A percentile compares a stretch with the other conserved stretches of the same genome.
These are phyloP conservation scores for Trichoderma harzianum DNA, from an alignment of 2,329 filamentous ascomycete species.

Conservation along the genomic window DNA sequence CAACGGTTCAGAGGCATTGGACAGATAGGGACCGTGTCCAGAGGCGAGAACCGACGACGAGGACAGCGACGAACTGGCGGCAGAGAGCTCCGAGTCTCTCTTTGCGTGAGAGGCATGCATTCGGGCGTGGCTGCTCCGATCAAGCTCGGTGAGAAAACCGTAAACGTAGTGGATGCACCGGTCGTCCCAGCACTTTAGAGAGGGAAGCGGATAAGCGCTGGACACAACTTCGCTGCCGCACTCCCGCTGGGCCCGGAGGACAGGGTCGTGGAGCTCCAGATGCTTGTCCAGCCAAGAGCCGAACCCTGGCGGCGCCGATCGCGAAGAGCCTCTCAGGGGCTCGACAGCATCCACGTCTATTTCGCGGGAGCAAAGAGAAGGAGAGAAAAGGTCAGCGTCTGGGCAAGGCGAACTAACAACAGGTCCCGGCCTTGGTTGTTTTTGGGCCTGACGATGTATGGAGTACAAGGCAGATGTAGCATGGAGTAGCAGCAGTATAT, in stretches of 20 bases:
- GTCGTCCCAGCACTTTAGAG: constrained; percentile 55
- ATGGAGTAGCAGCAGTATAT: background rate
- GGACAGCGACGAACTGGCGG: constrained; percentile 24
- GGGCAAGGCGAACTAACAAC: constrained; percentile 4
- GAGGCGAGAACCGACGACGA: background rate
- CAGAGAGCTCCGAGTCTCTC: constrained; percentile 45
- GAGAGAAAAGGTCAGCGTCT: constrained; percentile 6
- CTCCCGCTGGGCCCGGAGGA: constrained; percentile 33
- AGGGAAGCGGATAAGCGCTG: constrained; percentile 20
- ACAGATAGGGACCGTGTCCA: background rate
- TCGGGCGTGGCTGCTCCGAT: constrained; percentile 50
- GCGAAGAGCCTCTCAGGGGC: constrained; percentile 29
- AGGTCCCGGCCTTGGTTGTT: background rate
- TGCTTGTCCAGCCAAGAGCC: constrained; percentile 52
- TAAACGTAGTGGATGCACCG: constrained; percentile 57
- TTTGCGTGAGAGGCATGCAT: constrained; percentile 42
- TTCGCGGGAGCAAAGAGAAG: background rate
- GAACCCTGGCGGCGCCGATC: constrained; percentile 45
- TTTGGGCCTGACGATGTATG: constrained; percentile 15
- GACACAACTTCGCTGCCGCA: constrained; percentile 4
- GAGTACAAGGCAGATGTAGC: constrained; percentile 14
- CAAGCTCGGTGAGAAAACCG: constrained; percentile 49
- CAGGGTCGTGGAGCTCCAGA: constrained; percentile 46
- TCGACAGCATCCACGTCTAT: constrained; percentile 33
- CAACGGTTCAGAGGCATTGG: constrained; percentile 16